Base-by-base conservation (phyloP, 2,329 filamentous ascomycete genomes). In the Botrytis hyacinthi region DNA sequence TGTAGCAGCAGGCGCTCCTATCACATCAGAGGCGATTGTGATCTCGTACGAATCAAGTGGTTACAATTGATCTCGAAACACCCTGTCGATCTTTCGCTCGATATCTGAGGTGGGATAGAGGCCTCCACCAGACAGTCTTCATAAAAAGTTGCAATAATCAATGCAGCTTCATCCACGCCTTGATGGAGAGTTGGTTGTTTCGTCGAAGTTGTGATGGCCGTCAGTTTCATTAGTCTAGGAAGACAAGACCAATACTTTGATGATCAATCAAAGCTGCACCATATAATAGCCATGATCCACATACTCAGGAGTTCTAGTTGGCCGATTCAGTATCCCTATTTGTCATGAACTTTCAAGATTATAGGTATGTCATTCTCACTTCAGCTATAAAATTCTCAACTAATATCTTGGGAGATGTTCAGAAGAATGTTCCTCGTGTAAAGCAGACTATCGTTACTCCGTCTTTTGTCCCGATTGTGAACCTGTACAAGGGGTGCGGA, bases 301-400 rank as follows among this genome's bases (percentile, higher is more conserved):
- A 10, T 18, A 65, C 54, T 76, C 61, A 75, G 22, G 40, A 46
- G n/a, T 40, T 46, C 2, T 35, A 76, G 73, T 78, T 95, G 71
- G 85, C 93, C 71, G 91, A 93, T 81, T 92, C 91, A 7, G 91
- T 92, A 1, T 91, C 88, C 0, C 92, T 77, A 1, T 84, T 84
- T 74, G 76, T 80, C 54, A 74, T 80, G 67, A 67, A 78, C 8
- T 79, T 80, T 37, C 77, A 79, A 10, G 76, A 82, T 74, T 80
- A 81, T 65, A 77, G 81, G 57, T 75, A 70, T 35, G 81, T 84
- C 51, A 77, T 89, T 44, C 82, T 90, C 20, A 82, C 86, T 48
- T 88, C 87, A 0, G 87, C 87, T 12, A 84, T 90, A 46, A 83
- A 85, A 16, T 86, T 87, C 12, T 88, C 86, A 0, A 82, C 81